Evolutionary conservation across 805 yeast species (phyloP), one percentile per base, ranked within the genome.

Genomic region (Candida awuae): DNA sequence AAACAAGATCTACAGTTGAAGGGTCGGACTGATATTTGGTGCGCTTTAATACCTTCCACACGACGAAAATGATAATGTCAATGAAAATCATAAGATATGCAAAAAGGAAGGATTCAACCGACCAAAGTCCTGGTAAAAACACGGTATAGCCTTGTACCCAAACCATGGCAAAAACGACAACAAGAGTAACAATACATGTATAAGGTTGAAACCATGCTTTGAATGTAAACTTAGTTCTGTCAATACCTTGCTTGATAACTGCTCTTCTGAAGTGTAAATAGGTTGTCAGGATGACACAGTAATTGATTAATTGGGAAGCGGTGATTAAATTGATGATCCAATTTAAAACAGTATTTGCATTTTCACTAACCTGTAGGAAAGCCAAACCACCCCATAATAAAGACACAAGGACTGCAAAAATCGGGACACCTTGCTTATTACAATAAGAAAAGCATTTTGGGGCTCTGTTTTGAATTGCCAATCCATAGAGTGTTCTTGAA

Each of bases 261-360:
- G 81, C 86, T 37, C 71, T 65, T 53, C 75, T 68, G 60, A 81
- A 84, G 45, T 77, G 71, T 20, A 77, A 47, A 54, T 76, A 83
- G 15, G 81, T 73, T 29, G 70, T 56, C 46, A 75, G 65, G 51
- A 82, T 73, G 39, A 70, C 66, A 38, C 68, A 69, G 61, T 75
- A 80, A 55, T 75, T 79, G 50, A 70, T 72, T 51, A 78, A 67
- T 53, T 79, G 85, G 20, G 83, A 79, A 23, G 76, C 75, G 4
- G 90, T 80, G 42, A 79, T 77, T 43, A 84, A 60, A 48, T 80
- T 79, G 41, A 81, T 73, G 38, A 83, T 66, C 88, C 90, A 84
- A 52, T 69, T 71, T 46, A 84, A 67, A 3, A 83, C 92, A 8
- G 70, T 69, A 19, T 77, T 76, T 15, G 88, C 72, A 32, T 73